Percentiles rank a stretch among this genome's conserved stretches.
These are phyloP conservation scores for Starmerella floris DNA, from an alignment of 805 yeast species.

Conservation along the genomic window DNA sequence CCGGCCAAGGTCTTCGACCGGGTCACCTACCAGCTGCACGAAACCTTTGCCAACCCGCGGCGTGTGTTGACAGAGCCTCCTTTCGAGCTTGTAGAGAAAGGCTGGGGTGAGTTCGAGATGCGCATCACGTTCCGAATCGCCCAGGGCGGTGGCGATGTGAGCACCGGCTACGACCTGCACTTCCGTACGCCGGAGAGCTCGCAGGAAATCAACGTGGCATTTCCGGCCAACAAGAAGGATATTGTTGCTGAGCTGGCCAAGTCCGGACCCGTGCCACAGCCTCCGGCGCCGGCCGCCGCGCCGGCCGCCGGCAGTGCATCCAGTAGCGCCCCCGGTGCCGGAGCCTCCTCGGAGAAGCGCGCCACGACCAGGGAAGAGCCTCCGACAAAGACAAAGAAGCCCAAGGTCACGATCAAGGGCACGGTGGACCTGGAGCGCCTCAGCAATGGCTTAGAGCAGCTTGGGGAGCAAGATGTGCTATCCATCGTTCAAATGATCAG, in stretches of 20 bases:
- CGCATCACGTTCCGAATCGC: constrained; percentile 61
- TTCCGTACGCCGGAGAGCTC: constrained; percentile 65
- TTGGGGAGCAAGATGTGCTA: constrained; percentile 81
- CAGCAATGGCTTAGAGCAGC: constrained; percentile 77
- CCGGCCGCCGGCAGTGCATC: constrained; percentile 20
- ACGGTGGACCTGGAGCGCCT: constrained; percentile 75
- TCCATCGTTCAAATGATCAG: constrained; percentile 97
- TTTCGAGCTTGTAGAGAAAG: constrained; percentile 77
- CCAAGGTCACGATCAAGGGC: constrained; percentile 35
- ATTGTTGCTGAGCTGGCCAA: constrained; percentile 62
- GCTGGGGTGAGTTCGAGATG: constrained; percentile 97
- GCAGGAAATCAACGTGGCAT: constrained; percentile 60
- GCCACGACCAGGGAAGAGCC: constrained; percentile 25
- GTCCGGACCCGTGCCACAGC: constrained; percentile 66
- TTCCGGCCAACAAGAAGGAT: constrained; percentile 63
- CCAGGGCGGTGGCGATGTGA: constrained; percentile 81
- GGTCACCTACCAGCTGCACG: constrained; percentile 87
- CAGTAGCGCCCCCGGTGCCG: constrained; percentile 3
- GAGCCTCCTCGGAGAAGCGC: constrained; percentile 31
- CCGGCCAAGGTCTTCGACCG: constrained; percentile 84
- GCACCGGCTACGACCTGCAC: constrained; percentile 77
- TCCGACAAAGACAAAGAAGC: constrained; percentile 26
- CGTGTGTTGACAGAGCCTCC: constrained; percentile 73
- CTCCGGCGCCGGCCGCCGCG: constrained; percentile 6
- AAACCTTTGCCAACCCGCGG: constrained; percentile 83